Conservation (phyloP, 371 early-diverging fungal genomes). For the Mucor sp. region DNA sequence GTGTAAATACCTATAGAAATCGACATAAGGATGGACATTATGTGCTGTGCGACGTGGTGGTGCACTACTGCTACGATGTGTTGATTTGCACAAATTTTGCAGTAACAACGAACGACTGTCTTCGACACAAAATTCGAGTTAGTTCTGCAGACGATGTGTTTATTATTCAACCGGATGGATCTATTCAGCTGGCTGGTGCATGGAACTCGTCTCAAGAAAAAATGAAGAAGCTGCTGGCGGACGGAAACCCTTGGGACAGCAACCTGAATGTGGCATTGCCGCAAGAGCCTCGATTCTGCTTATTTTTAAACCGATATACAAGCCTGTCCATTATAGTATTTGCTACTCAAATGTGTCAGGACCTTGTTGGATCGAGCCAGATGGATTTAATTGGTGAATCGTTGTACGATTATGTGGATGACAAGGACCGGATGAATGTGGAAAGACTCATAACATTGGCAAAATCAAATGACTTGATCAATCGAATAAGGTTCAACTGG, state of each 20-base stretch:
- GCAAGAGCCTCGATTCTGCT: constrained; percentile 29
- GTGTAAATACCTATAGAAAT: constrained; percentile 31
- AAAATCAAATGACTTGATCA: constrained; percentile 13
- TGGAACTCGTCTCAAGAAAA: constrained; percentile 32
- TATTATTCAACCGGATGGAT: constrained; percentile 20
- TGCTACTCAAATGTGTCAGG: constrained; percentile 18
- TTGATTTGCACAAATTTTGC: constrained; percentile 31
- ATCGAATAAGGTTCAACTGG: constrained; percentile 21
- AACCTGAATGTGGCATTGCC: constrained; percentile 13
- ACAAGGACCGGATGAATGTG: constrained; percentile 8
- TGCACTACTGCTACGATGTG: constrained; percentile 44
- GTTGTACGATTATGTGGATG: constrained; percentile 12
- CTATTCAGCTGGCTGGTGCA: constrained; percentile 25
- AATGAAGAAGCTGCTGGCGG: constrained; percentile 14
- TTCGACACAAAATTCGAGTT: constrained; percentile 25
- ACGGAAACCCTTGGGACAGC: constrained; percentile 24
- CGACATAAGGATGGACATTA: constrained; percentile 40
- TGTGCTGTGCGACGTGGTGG: constrained; percentile 29
- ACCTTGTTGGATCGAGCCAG: constrained; percentile 5
- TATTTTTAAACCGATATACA: constrained; percentile 25
- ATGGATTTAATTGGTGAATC: constrained; percentile 16
- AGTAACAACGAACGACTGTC: constrained; percentile 4
- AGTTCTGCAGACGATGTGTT: constrained; percentile 37
- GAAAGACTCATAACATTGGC: constrained; percentile 14
- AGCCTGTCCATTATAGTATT: constrained; percentile 17